Conservation (phyloP, 345 rosid genomes). For the Eucalyptus marginata region DNA sequence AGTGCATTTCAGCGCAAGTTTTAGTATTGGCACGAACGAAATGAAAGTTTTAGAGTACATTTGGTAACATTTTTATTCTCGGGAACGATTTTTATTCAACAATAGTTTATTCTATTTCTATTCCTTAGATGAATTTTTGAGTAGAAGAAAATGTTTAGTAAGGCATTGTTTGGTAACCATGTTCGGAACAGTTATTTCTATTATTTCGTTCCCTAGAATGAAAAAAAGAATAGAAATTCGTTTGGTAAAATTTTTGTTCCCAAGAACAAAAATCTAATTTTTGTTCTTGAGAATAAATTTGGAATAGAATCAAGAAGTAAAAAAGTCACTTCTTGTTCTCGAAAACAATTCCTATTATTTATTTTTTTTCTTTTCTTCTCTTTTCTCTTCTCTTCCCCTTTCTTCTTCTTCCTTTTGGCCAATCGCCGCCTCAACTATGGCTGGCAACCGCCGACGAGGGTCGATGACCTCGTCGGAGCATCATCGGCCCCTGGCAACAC, state of each 20-base stretch:
- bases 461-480: fast-evolving
- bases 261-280: too few species aligned
- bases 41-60: background rate
- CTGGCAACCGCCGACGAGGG: fast-evolving
- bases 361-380: too few species aligned
- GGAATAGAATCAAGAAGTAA: too few species aligned
- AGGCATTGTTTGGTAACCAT: fast-evolving
- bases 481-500: too few species aligned
- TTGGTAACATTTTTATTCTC: too few species aligned
- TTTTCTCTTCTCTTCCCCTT: too few species aligned
- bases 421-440: fast-evolving
- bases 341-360: fast-evolving
- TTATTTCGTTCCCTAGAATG: fast-evolving
- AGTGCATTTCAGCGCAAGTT: background rate
- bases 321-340: fast-evolving
- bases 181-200: fast-evolving
- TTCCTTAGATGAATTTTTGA: too few species aligned
- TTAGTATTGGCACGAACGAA: background rate
- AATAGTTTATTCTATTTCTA: too few species aligned
- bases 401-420: too few species aligned
- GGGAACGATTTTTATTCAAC: fast-evolving
- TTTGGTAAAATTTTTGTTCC: too few species aligned
- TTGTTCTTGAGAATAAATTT: too few species aligned
- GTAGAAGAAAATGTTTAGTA: too few species aligned
- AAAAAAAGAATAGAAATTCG: fast-evolving